A percentile compares a stretch with the other conserved stretches of the same genome.
phyloP scores from a whole-genome alignment of 2,329 filamentous ascomycete genomes.

The Lomentospora prolificans region DNA sequence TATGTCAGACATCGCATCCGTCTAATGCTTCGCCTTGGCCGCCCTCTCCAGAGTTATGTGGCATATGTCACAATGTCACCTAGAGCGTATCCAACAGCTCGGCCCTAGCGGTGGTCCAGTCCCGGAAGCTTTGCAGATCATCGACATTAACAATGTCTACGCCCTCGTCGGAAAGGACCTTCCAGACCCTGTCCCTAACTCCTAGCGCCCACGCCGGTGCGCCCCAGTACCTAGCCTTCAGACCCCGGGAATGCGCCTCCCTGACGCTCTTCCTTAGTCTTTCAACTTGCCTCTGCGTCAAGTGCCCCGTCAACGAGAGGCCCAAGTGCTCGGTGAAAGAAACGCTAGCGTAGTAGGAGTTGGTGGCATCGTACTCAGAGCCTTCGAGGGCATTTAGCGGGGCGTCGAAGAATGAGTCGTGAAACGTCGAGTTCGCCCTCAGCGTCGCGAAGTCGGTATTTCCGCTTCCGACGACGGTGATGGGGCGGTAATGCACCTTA shows the following conservation, averaged over 20 bases:
- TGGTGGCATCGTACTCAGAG: constrained; percentile 35
- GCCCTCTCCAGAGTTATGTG: too few species aligned
- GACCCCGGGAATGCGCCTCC: constrained; percentile 40
- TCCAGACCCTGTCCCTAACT: constrained; percentile 46
- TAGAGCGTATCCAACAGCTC: not conserved
- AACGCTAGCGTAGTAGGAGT: constrained; percentile 58
- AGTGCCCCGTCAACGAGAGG: constrained; percentile 29
- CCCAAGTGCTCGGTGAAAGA: constrained; percentile 47
- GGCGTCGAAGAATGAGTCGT: constrained; percentile 59
- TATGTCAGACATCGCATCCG: too few species aligned
- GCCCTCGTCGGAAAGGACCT: constrained; percentile 42
- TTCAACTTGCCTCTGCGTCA: constrained; percentile 33
- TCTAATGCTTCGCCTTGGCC: too few species aligned
- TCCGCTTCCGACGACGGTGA: constrained; percentile 63
- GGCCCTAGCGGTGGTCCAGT: constrained; percentile 9
- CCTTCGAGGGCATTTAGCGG: constrained; percentile 36
- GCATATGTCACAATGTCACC: too few species aligned
- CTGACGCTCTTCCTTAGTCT: constrained; percentile 34
- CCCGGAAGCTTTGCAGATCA: constrained; percentile 34
- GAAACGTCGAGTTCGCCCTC: constrained; percentile 38
- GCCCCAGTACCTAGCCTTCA: constrained; percentile 52
- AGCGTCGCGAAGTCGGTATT: constrained; percentile 49
- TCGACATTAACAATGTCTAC: constrained; percentile 54
- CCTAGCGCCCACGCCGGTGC: constrained; percentile 46
- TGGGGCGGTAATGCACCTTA: constrained; percentile 39